Conservation (phyloP, 768 basidiomycete species). For the Basidioascus undulatus region DNA sequence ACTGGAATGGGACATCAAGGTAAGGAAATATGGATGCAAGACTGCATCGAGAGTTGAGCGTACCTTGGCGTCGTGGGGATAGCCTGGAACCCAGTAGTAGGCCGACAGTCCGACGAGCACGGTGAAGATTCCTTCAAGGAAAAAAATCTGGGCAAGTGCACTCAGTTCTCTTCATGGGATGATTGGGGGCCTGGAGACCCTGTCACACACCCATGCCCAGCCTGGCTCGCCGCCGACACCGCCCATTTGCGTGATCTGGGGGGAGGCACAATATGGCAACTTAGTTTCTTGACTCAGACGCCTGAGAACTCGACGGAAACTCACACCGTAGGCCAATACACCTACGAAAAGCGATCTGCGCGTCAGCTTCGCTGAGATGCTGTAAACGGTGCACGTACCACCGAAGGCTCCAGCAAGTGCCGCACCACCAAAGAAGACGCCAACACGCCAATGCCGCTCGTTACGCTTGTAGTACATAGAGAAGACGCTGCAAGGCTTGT, state of each 20-base stretch:
- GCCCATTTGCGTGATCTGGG: conserved; percentile 36
- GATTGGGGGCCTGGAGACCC: too few relatives aligned
- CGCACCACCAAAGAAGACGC: conserved; percentile 36
- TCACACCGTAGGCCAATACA: conserved; percentile 33
- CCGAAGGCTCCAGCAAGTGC: conserved; percentile 39
- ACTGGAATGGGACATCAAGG: conserved; percentile 15
- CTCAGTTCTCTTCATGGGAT: too few relatives aligned
- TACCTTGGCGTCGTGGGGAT: conserved; percentile 30
- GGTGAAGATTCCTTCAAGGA: conserved; percentile 25
- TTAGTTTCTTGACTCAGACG: too few relatives aligned
- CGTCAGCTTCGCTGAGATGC: too few relatives aligned
- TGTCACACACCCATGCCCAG: conserved; percentile 47
- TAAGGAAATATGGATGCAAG: too few relatives aligned
- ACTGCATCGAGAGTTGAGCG: neutral
- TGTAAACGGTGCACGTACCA: too few relatives aligned
- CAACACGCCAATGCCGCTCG: conserved; percentile 35
- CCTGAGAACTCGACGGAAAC: too few relatives aligned
- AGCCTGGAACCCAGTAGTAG: conserved; percentile 34
- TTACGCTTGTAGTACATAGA: conserved; percentile 36
- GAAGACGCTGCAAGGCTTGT: too few relatives aligned
- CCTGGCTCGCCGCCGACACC: conserved; percentile 33
- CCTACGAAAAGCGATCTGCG: conserved; percentile 17
- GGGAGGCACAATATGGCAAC: too few relatives aligned
- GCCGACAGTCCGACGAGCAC: conserved; percentile 15
- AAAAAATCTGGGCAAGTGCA: conserved; percentile 2